Conservation (phyloP, 1,284 basidiomycete genomes). For the Abortiporus biennis region DNA sequence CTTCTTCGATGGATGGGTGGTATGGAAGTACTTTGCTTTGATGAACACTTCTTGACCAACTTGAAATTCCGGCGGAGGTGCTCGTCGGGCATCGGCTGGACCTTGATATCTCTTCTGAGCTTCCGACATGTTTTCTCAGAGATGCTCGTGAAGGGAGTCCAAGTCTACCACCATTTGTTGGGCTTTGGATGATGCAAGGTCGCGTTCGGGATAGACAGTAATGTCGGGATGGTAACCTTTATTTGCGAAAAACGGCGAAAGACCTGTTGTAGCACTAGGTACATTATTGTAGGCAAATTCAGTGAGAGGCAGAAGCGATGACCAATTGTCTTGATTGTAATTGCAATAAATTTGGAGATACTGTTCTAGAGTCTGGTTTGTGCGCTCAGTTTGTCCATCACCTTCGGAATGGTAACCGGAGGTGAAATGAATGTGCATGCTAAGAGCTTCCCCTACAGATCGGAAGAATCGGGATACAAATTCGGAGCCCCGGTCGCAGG, state of each 20-base stretch:
- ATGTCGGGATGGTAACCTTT: too few species aligned
- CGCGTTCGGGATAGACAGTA: too few species aligned
- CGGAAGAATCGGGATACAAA: slow-evolving; percentile 42
- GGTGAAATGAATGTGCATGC: slow-evolving; percentile 31
- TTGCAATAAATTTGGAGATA: slow-evolving; percentile 30
- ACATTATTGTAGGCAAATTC: slow-evolving; percentile 29
- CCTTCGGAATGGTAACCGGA: slow-evolving; percentile 39
- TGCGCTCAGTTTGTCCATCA: slow-evolving; percentile 33
- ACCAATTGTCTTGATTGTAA: slow-evolving; percentile 32
- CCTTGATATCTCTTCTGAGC: too few species aligned
- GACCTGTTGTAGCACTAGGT: slow-evolving; percentile 27
- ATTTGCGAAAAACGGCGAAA: slow-evolving; percentile 30
- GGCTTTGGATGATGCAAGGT: too few species aligned
- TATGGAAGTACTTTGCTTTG: too few species aligned
- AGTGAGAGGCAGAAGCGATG: slow-evolving; percentile 26
- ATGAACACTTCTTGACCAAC: too few species aligned
- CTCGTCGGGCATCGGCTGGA: too few species aligned
- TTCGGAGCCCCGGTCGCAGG: slow-evolving; percentile 34
- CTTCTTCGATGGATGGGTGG: too few species aligned
- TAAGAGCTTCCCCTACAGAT: slow-evolving; percentile 26
- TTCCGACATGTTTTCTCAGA: too few species aligned
- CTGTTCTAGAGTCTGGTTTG: slow-evolving; percentile 32
- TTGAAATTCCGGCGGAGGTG: too few species aligned
- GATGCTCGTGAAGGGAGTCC: too few species aligned
- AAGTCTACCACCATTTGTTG: too few species aligned